Evolutionary conservation across 441 rosid genomes (phyloP), one percentile per base, ranked within the genome.

Genomic region (Arabidopsis lyrata): DNA sequence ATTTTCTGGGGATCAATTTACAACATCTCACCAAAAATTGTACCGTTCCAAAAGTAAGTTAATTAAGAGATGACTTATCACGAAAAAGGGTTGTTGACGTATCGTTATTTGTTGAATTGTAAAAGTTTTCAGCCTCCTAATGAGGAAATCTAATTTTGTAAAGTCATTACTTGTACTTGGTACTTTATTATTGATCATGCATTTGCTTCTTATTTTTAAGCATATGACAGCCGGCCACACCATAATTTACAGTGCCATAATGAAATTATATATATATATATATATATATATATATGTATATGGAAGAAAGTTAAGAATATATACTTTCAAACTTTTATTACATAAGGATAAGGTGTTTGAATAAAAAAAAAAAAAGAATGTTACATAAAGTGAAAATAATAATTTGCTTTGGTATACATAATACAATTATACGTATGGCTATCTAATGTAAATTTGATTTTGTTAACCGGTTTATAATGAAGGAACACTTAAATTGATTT

Each of bases 51-150:
- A 76, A 56, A 70, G 54, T 55, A 45, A 49, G 16, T 8, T 57
- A 70, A 70, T 11, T 48, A 76, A n/a, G 71, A 76, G 31, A 34
- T 6, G 72, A 70, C 62, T 49, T 48, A 63, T 76, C 80, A 76
- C 67, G 66, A 32, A 64, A 64, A 76, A 42, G 27, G 80, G 64
- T 52, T 71, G 68, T 59, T 59, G 73, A 45, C 44, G 27, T 66
- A 64, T 59, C 73, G 56, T 57, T 52, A 50, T 58, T 41, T 39
- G 73, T 66, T 66, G 73, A 59, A 77, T 66, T 71, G 73, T 77
- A 71, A 73, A 78, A 78, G 81, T 73, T 36, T 72, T 54, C 66
- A 66, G 74, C 77, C 78, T 72, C 74, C 78, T 58, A 59, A 72
- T 59, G 48, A 53, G 80, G 80, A 59, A 72, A 72, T 42, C 44